A percentile compares a stretch with the other conserved stretches of the same genome.
phyloP scores from a whole-genome alignment of 73 alveolate species.

The Blepharisma stoltei region DNA sequence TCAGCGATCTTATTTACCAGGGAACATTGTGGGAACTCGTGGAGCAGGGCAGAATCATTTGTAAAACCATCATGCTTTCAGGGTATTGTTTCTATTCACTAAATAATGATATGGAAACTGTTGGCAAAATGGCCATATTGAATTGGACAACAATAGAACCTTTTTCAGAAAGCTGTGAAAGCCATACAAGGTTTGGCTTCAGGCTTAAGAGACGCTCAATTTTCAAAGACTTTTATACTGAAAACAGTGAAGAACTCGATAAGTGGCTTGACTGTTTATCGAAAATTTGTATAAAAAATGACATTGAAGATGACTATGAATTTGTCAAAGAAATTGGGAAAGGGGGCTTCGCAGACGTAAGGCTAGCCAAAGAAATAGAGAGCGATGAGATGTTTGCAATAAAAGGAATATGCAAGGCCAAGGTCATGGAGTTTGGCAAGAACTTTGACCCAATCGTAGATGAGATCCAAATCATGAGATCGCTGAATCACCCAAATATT shows the following conservation, averaged over 20 bases:
- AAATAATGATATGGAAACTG: too few relatives aligned
- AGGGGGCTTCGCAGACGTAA: constrained; percentile 29
- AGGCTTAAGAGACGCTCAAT: not conserved
- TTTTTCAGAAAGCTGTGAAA: constrained; percentile 7
- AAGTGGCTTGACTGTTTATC: constrained; percentile 14
- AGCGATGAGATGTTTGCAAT: constrained; percentile 37
- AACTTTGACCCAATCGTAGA: constrained; percentile 30
- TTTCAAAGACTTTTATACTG: constrained; percentile 8
- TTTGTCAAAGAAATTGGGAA: constrained; percentile 20
- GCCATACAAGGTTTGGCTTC: constrained; percentile 5
- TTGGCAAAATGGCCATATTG: not conserved
- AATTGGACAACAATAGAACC: constrained; percentile 15
- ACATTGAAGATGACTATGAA: constrained; percentile 1
- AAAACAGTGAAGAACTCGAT: constrained; percentile 13
- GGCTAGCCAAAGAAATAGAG: constrained; percentile 26
- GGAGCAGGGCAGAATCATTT: too few relatives aligned
- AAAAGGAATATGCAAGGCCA: constrained; percentile 32
- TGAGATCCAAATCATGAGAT: constrained; percentile 41
- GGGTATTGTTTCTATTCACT: too few relatives aligned
- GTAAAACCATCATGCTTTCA: too few relatives aligned
- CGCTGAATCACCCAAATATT: constrained; percentile 34
- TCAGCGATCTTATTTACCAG: too few relatives aligned
- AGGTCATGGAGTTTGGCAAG: constrained; percentile 25
- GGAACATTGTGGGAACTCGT: too few relatives aligned
- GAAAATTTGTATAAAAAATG: not conserved